Conservation (phyloP, 2,329 filamentous ascomycete species). For the Helicocarpus griseus region DNA sequence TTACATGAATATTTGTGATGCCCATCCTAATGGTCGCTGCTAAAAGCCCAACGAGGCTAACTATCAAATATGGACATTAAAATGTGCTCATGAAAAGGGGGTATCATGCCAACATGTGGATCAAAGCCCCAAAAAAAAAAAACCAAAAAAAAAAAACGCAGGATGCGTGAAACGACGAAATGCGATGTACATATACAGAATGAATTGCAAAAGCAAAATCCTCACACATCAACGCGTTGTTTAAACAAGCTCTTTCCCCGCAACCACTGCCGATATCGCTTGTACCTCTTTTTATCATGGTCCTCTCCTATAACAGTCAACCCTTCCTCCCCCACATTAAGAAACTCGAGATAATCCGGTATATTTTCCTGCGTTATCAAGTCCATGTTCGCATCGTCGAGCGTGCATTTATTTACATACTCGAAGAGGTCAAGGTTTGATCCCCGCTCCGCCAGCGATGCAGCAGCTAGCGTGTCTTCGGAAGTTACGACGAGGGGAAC, state of each 20-base stretch:
- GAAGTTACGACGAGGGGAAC: slow-evolving; percentile 57
- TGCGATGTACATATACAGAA: too few species aligned
- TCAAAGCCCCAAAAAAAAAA: slow-evolving; percentile 3
- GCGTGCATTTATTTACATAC: slow-evolving; percentile 62
- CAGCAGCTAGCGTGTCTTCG: slow-evolving; percentile 28
- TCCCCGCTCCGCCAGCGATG: slow-evolving; percentile 25
- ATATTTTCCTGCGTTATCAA: slow-evolving; percentile 52
- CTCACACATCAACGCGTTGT: slow-evolving; percentile 52
- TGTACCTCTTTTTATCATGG: slow-evolving; percentile 85
- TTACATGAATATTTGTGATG: too few species aligned
- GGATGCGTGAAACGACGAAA: not conserved
- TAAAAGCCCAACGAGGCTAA: too few species aligned
- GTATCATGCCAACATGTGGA: not conserved
- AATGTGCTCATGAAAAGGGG: too few species aligned
- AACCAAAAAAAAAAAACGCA: not conserved
- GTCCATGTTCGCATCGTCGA: slow-evolving; percentile 43
- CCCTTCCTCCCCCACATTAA: slow-evolving; percentile 69
- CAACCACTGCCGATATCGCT: slow-evolving; percentile 92
- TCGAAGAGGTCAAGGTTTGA: slow-evolving; percentile 61
- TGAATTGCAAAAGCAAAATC: not conserved
- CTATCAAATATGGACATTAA: too few species aligned
- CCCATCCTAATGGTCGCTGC: too few species aligned
- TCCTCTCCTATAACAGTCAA: slow-evolving; percentile 84
- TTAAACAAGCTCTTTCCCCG: slow-evolving; percentile 93
- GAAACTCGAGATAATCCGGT: slow-evolving; percentile 64